Evolutionary conservation across 2,329 filamentous ascomycete genomes (phyloP), one percentile per base, ranked within the genome.

Genomic region (Pestalotiopsis sp.): DNA sequence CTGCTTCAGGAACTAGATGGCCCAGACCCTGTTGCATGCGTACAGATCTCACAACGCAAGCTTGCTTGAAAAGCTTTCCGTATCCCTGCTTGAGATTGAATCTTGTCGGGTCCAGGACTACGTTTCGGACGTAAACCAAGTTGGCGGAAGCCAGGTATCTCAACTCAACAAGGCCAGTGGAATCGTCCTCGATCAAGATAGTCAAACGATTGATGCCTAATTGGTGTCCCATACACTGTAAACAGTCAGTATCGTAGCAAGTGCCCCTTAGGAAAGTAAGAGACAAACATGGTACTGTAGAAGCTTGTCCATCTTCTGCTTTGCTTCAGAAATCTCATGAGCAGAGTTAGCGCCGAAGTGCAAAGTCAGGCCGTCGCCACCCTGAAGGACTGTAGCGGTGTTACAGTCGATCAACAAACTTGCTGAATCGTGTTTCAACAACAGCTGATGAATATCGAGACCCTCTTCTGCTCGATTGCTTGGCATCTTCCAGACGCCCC

Each of bases 281-380:
- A 36, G 6, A 62, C 69, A 58, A 23, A 70, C 69, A 45, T 66
- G 61, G 41, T 69, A 69, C 25, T 66, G 68, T 4, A 67, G 20
- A 12, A 69, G 13, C 17, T 27, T 68, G 27, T 63, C 61, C 25
- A 70, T 25, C 40, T 69, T 70, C 27, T 49, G 38, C 14, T 57
- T 59, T 9, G 63, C 65, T 11, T 36, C 3, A 13, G 38, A 27
- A 17, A 70, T 36, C 7, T 40, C 17, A 11, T 56, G 25, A 20
- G 60, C 40, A n/a, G 65, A 61, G 17, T 63, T 13, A 14, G 41
- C 65, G 40, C 69, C 69, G 17, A 69, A 61, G 49, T 66, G 57
- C 6, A 70, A 56, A 40, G 60, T 65, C 13, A 31, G 41, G 23
- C 52, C 65, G 49, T 70, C 69, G 7, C 31, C 31, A 6, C 68